These are phyloP conservation scores for rapeseed (Brassica napus) DNA, from an alignment of 345 rosid genomes.

Conservation along the genomic window Da-Ae NC_063436.1:1112001-1112500, in stretches of 20 bases:
- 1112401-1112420: not conserved
- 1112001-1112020: too few relatives aligned
- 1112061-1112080: too few relatives aligned
- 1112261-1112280: not conserved
- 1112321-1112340: not conserved
- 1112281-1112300: not conserved
- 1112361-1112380: not conserved
- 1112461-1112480: not conserved
- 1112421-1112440: not conserved
- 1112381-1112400: not conserved
- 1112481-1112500: not conserved
- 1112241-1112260: conserved; percentile 4
- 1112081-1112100: too few relatives aligned
- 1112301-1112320: not conserved
- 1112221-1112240: conserved; percentile 13
- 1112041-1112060: too few relatives aligned
- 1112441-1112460: not conserved
- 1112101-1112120: too few relatives aligned
- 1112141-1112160: too few relatives aligned
- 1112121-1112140: too few relatives aligned
- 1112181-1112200: too few relatives aligned
- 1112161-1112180: too few relatives aligned
- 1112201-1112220: conserved; percentile 3
- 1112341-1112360: conserved; percentile 1
- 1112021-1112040: too few relatives aligned